phyloP scores from a whole-genome alignment of 2,329 filamentous ascomycete genomes.

The Achaetomium macrosporum region DNA sequence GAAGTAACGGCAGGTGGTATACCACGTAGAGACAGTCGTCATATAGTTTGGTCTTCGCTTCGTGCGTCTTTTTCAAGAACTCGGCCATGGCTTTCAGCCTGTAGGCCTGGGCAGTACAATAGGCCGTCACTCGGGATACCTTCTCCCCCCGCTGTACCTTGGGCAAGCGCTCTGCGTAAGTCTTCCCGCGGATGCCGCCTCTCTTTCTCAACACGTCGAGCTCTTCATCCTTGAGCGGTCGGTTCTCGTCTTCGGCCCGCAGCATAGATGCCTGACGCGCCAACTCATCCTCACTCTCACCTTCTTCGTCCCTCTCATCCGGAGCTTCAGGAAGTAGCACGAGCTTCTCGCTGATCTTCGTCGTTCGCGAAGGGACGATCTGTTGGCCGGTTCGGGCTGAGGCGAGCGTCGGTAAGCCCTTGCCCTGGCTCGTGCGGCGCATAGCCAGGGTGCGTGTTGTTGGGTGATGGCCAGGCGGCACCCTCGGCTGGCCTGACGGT shows the following conservation, averaged over 20 bases:
- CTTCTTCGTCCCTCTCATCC: conserved; percentile 52
- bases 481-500: conserved; percentile 83
- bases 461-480: conserved; percentile 53
- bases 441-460: conserved; percentile 42
- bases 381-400: conserved; percentile 40
- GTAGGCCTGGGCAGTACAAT: conserved; percentile 91
- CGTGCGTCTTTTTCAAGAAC: conserved; percentile 82
- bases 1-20: conserved; percentile 84
- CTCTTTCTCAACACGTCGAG: conserved; percentile 56
- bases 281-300: conserved; percentile 54
- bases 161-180: conserved; percentile 86
- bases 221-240: conserved; percentile 63
- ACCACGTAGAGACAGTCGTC: conserved; percentile 96
- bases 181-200: conserved; percentile 67
- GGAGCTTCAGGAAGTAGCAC: conserved; percentile 83
- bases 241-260: conserved; percentile 48
- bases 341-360: conserved; percentile 95
- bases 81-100: conserved; percentile 83
- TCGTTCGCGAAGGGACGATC: conserved; percentile 74
- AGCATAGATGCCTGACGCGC: conserved; percentile 38
- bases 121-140: conserved; percentile 84
- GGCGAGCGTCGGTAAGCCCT: conserved; percentile 31
- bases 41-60: conserved; percentile 90
- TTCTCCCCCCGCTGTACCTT: conserved; percentile 85
- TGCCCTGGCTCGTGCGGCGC: conserved; percentile 32